phyloP scores from a whole-genome alignment of 257 asterid species.

The Primulina huaijiensis region DNA sequence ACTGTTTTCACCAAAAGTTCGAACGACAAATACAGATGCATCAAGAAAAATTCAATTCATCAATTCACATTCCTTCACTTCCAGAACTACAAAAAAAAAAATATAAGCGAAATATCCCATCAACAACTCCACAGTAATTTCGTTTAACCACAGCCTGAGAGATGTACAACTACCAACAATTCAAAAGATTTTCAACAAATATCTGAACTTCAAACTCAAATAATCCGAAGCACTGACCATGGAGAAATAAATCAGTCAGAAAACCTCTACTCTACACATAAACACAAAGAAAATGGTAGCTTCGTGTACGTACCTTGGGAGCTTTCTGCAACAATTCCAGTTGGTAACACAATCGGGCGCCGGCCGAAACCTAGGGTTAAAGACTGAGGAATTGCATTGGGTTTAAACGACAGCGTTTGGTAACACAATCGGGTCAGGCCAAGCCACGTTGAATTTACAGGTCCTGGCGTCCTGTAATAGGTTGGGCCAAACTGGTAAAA shows the following conservation, averaged over 20 bases:
- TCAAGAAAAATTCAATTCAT: not conserved
- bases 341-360: not conserved
- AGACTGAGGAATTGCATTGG: not conserved
- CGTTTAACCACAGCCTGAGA: constrained; percentile 7
- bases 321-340: not conserved
- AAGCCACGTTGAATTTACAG: too few relatives aligned
- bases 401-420: not conserved
- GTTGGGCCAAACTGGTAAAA: not conserved
- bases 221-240: constrained; percentile 20
- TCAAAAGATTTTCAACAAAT: constrained; percentile 5
- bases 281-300: not conserved
- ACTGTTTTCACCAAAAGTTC: not conserved
- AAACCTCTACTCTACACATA: not conserved
- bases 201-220: constrained; percentile 16
- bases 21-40: not conserved
- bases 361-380: not conserved
- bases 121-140: not conserved
- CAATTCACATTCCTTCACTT: not conserved
- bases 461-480: not conserved
- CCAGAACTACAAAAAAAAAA: not conserved
- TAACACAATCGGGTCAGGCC: not conserved
- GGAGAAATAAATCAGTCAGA: constrained; percentile 26
- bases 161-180: constrained; percentile 13
- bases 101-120: not conserved
- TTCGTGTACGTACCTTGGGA: not conserved